Conservation (phyloP, 2,329 filamentous ascomycete genomes). For the Arthrocladium fulminans region DNA sequence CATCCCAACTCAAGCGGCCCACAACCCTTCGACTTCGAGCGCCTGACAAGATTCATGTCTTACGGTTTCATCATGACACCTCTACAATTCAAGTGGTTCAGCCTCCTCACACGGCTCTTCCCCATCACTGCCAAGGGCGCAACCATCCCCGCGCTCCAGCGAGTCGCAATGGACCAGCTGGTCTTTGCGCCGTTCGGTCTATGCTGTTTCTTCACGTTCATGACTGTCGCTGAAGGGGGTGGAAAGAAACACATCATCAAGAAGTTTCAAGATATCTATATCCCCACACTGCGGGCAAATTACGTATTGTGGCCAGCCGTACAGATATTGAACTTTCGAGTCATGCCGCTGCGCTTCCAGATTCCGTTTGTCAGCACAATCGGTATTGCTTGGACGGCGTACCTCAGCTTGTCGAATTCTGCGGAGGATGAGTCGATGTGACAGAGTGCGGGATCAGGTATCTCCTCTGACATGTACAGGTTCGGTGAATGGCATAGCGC, state of each 20-base stretch:
- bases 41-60: conserved; percentile 88
- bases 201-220: conserved; percentile 83
- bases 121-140: conserved; percentile 71
- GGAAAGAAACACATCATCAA: conserved; percentile 66
- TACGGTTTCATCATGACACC: conserved; percentile 97
- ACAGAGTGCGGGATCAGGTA: not conserved
- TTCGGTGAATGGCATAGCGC: not conserved
- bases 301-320: conserved; percentile 92
- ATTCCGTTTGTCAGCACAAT: conserved; percentile 93
- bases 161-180: conserved; percentile 85
- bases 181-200: conserved; percentile 87
- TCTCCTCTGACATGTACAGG: not conserved
- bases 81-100: conserved; percentile 92
- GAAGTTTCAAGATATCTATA: conserved; percentile 89
- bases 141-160: conserved; percentile 72
- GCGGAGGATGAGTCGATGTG: conserved; percentile 47
- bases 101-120: conserved; percentile 70
- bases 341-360: conserved; percentile 93
- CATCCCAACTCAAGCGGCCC: conserved; percentile 54
- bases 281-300: conserved; percentile 91
- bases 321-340: conserved; percentile 89
- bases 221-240: conserved; percentile 92
- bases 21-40: conserved; percentile 89
- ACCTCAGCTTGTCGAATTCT: conserved; percentile 84
- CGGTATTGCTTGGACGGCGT: conserved; percentile 96